Percentiles rank a stretch among this genome's conserved stretches.
Conservation (phyloP, 2,329 filamentous ascomycete genomes). For the Neofusicoccum laricinum region DNA sequence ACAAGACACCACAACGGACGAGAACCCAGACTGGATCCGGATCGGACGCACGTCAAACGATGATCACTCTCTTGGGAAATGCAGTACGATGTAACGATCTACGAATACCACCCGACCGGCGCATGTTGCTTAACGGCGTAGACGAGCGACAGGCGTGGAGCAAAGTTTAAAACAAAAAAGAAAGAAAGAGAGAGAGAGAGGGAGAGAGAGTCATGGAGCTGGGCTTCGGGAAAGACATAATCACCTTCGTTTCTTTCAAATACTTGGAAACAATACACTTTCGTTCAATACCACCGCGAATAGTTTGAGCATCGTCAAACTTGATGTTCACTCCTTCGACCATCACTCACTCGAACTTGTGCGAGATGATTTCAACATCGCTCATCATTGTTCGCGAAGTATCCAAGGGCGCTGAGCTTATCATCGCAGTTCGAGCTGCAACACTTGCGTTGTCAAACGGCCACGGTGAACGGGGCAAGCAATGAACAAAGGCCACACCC, state of each 20-base stretch:
- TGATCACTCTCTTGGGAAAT: background rate
- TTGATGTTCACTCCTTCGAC: background rate
- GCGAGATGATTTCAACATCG: too few species aligned
- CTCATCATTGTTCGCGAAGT: too few species aligned
- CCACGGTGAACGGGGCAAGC: too few species aligned
- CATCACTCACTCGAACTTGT: background rate
- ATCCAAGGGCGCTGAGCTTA: too few species aligned
- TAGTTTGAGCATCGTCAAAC: background rate
- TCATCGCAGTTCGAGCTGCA: too few species aligned
- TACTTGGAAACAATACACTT: background rate
- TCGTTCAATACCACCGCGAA: background rate
- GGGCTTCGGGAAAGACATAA: background rate
- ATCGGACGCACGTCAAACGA: background rate
- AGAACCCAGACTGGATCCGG: background rate
- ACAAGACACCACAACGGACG: background rate
- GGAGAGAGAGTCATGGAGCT: background rate
- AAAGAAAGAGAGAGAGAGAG: too few species aligned
- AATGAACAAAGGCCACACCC: too few species aligned
- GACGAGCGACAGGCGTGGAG: background rate
- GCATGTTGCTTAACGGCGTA: background rate
- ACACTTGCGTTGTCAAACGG: too few species aligned
- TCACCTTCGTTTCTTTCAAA: background rate
- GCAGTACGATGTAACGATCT: background rate
- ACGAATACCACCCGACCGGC: background rate
- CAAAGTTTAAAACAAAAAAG: background rate